phyloP scores from a whole-genome alignment of 1,139 yeast species.

The Yamadazyma trypodendri region DNA sequence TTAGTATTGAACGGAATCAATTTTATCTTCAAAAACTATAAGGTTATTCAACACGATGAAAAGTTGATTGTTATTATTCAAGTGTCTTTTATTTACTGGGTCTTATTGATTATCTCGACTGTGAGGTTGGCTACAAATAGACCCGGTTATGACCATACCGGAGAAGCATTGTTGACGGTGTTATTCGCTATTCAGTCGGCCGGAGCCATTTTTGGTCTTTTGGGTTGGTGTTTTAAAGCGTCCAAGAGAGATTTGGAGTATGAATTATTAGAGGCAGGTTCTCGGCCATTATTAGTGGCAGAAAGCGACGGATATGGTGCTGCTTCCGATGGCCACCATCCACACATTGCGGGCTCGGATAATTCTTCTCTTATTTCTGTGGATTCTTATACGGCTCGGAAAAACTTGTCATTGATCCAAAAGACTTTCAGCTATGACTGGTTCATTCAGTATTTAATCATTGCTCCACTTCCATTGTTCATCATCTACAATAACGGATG shows the following conservation, averaged over 20 bases:
- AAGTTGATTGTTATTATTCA: constrained; percentile 67
- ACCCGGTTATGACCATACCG: constrained; percentile 53
- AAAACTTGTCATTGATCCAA: constrained; percentile 19
- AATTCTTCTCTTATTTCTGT: constrained; percentile 17
- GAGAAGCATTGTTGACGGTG: constrained; percentile 54
- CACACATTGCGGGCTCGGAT: constrained; percentile 12
- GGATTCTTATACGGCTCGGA: constrained; percentile 16
- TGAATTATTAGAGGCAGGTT: constrained; percentile 15
- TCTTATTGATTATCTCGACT: constrained; percentile 41
- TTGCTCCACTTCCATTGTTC: constrained; percentile 65
- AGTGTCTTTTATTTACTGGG: constrained; percentile 58
- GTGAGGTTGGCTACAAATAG: constrained; percentile 45
- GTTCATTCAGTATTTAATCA: constrained; percentile 67
- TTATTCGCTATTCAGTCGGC: constrained; percentile 51
- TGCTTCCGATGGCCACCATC: constrained; percentile 9
- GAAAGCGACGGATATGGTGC: constrained; percentile 24
- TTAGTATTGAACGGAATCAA: constrained; percentile 49
- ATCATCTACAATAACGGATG: constrained; percentile 51
- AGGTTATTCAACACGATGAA: constrained; percentile 65
- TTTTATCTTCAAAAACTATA: constrained; percentile 39
- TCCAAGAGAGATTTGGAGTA: constrained; percentile 19
- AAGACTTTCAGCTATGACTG: constrained; percentile 69
- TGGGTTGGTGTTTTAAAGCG: constrained; percentile 41
- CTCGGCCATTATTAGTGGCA: constrained; percentile 31
- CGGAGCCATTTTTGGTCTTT: constrained; percentile 56